A percentile compares a stretch with the other conserved stretches of the same genome.
Evolutionary conservation across 1,284 basidiomycete genomes (phyloP).

Genomic region (Cerrena zonata): DNA sequence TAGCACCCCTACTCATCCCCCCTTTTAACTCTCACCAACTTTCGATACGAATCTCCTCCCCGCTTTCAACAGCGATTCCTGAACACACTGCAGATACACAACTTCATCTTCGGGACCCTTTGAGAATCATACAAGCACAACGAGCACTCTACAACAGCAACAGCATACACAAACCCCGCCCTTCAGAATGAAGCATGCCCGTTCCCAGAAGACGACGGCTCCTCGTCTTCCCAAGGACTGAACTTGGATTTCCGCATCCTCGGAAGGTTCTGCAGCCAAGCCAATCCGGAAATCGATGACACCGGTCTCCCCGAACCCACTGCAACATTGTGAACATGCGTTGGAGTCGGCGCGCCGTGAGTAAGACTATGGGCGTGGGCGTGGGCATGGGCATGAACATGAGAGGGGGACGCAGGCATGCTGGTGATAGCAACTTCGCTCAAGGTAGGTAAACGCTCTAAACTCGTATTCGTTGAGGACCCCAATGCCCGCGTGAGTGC

Average conservation of each 20-base stretch:
- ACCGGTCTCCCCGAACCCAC: constrained; percentile 5
- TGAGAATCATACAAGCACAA: background rate
- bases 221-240: constrained; percentile 34
- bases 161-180: background rate
- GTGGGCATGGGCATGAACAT: background rate
- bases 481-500: constrained; percentile 68
- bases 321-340: background rate
- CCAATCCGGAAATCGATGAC: constrained; percentile 23
- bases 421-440: constrained; percentile 49
- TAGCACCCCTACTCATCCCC: background rate
- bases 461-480: constrained; percentile 56
- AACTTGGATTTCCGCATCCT: constrained; percentile 30
- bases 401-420: constrained; percentile 53
- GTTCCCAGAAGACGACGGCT: background rate
- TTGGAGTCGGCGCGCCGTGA: background rate
- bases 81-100: no score
- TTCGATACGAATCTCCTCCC: background rate
- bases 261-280: constrained; percentile 29
- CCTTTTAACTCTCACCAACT: background rate
- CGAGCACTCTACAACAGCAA: background rate
- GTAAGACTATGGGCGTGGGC: background rate
- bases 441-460: constrained; percentile 68
- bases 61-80: background rate
- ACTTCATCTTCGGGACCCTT: background rate
- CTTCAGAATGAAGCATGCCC: background rate